phyloP scores from a whole-genome alignment of 2,329 filamentous ascomycete genomes.

The Ophiostoma angusticollis region DNA sequence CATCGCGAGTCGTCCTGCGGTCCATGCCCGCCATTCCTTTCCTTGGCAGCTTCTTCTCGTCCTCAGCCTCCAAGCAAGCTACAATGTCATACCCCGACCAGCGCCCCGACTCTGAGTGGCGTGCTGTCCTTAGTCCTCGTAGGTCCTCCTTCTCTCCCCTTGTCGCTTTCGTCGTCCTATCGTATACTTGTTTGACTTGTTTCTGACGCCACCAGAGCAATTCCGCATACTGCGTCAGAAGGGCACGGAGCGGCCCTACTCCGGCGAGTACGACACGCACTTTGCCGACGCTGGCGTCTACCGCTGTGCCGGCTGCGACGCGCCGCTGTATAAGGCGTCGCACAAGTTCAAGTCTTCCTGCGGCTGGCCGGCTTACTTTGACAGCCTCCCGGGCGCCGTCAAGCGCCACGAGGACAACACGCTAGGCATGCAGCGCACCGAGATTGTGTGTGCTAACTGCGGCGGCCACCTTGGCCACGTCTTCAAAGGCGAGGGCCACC shows the following conservation, averaged over 20 bases:
- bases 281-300: constrained; percentile 65
- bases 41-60: constrained; percentile 62
- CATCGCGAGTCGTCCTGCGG: constrained; percentile 16
- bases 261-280: constrained; percentile 82
- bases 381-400: constrained; percentile 84
- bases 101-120: constrained; percentile 77
- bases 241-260: constrained; percentile 72
- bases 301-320: constrained; percentile 71
- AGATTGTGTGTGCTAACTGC: constrained; percentile 91
- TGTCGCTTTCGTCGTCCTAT: neutral
- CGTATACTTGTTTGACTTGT: neutral
- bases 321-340: constrained; percentile 80
- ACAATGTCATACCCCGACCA: constrained; percentile 65
- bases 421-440: constrained; percentile 73
- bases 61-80: constrained; percentile 35
- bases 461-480: constrained; percentile 87
- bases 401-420: constrained; percentile 64
- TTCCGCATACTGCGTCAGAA: constrained; percentile 88
- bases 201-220: constrained; percentile 52
- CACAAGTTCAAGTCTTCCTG: constrained; percentile 97
- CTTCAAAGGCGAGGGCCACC: constrained; percentile 77
- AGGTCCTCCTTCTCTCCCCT: constrained; percentile 13
- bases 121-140: constrained; percentile 58
- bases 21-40: constrained; percentile 74
- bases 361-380: constrained; percentile 97